Base-by-base conservation (phyloP, 2,329 filamentous ascomycete species). In the Phaeoacremonium minimum region DNA sequence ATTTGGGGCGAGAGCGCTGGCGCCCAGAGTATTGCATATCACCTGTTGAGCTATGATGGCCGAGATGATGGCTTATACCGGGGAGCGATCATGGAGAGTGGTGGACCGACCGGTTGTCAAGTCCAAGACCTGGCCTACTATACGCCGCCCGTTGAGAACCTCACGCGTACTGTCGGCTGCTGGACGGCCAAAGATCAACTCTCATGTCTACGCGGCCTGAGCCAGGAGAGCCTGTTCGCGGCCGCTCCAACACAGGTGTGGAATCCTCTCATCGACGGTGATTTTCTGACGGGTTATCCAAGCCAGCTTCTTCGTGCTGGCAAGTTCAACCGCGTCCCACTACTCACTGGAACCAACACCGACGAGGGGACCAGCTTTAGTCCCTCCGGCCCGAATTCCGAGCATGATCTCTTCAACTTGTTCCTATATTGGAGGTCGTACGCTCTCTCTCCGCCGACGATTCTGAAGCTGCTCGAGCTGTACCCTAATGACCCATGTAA, bases 1-100 rank as follows among this genome's bases (percentile, higher is more conserved):
- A 50, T 73, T n/a, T 75, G 64, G 69, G 73, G 69, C 6, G 63
- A 67, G 44, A 64, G 59, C 17, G 63, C 63, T 14, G 64, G 63
- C 2, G 63, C 62, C 1, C 58, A 64, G 36, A 62, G 60, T 31
- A 59, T 58, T 16, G 56, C 58, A 4, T 63, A 63, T 33, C 77
- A 80, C 17, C 57, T 78, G 15, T 64, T 73, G 19, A 71, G 73
- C 7, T 75, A 77, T 43, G 69, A 67, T 22, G 75, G 77, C 1
- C 60, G 73, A 18, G 65, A 80, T 35, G 74, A 80, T 37, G 56
- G 60, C 0, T 56, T 81, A 0, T 81, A 77, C 47, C 64, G 66
- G 4, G 69, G 56, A 7, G 75, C 67, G 3, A 79, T 76, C 30
- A 56, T 72, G 36, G 65, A 80, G 36, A 76, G 69, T 11, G 73